Evolutionary conservation across 2,329 filamentous ascomycete genomes (phyloP).

Genomic region (Eutypella sp.): DNA sequence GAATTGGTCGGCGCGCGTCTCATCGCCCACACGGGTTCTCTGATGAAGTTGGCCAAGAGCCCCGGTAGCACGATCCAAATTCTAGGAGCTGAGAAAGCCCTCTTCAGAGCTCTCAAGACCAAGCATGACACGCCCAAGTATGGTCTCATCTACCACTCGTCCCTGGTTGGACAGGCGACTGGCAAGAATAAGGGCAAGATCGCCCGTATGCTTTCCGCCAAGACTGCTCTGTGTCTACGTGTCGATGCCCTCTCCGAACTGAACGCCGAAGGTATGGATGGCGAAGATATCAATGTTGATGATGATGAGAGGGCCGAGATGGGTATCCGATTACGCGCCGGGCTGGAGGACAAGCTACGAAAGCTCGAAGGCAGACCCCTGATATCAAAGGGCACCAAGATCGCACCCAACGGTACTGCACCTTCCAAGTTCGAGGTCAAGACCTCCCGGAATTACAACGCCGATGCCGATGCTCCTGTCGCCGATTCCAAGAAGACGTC

Average conservation of each 20-base stretch:
- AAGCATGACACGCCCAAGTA: slow-evolving; percentile 99
- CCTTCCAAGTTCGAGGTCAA: slow-evolving; percentile 86
- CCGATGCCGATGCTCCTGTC: slow-evolving; percentile 80
- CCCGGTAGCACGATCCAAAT: slow-evolving; percentile 97
- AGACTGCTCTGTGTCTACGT: slow-evolving; percentile 87
- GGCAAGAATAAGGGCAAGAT: slow-evolving; percentile 99
- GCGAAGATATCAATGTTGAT: slow-evolving; percentile 54
- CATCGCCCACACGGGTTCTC: slow-evolving; percentile 89
- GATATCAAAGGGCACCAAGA: slow-evolving; percentile 67
- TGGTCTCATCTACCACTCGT: slow-evolving; percentile 88
- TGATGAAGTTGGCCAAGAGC: slow-evolving; percentile 92
- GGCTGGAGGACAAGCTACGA: slow-evolving; percentile 71
- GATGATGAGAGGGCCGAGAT: slow-evolving; percentile 86
- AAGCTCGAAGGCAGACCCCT: slow-evolving; percentile 87
- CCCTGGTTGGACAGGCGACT: slow-evolving; percentile 91
- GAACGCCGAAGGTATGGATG: slow-evolving; percentile 56
- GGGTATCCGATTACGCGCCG: slow-evolving; percentile 66
- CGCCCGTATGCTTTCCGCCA: slow-evolving; percentile 89
- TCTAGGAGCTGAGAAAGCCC: slow-evolving; percentile 94
- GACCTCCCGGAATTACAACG: slow-evolving; percentile 90
- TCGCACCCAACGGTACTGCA: slow-evolving; percentile 65
- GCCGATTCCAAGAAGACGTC: slow-evolving; percentile 33
- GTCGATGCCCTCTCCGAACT: slow-evolving; percentile 84
- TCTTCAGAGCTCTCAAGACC: slow-evolving; percentile 97
- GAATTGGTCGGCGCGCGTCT: slow-evolving; percentile 91